phyloP scores from a whole-genome alignment of 2,329 filamentous ascomycete species.

The Ascosphaera aggregata region DNA sequence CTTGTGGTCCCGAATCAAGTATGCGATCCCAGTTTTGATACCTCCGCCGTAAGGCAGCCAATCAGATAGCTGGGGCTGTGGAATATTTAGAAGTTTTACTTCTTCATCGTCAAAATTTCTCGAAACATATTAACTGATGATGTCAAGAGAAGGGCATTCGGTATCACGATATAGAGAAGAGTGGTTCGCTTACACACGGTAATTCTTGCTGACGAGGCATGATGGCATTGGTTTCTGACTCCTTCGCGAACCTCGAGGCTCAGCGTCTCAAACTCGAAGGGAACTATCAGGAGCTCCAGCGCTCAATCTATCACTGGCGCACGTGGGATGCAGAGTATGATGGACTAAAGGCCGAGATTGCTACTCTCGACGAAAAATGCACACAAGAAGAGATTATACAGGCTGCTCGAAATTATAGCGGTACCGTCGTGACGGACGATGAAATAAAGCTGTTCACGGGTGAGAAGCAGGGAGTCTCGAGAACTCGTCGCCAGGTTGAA shows the following conservation, averaged over 20 bases:
- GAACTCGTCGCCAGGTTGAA: slow-evolving; percentile 38
- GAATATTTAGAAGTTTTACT: background rate
- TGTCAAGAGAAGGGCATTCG: no score
- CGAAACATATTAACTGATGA: no score
- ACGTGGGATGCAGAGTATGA: slow-evolving; percentile 86
- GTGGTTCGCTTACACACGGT: no score
- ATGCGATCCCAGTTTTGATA: slow-evolving; percentile 13
- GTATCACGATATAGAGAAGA: no score
- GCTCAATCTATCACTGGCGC: slow-evolving; percentile 68
- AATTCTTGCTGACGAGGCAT: no score
- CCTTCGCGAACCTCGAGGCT: slow-evolving; percentile 40
- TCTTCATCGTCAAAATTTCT: background rate
- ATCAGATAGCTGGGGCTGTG: background rate
- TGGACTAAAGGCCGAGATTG: slow-evolving; percentile 60
- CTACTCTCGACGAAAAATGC: slow-evolving; percentile 27
- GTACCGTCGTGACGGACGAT: slow-evolving; percentile 20
- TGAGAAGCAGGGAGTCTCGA: slow-evolving; percentile 15
- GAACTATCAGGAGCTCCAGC: slow-evolving; percentile 47
- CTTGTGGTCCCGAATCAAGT: slow-evolving; percentile 11
- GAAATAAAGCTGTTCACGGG: slow-evolving; percentile 33
- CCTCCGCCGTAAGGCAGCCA: slow-evolving; percentile 2
- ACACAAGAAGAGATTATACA: slow-evolving; percentile 30
- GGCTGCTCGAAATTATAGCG: slow-evolving; percentile 21
- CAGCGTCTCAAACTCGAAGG: slow-evolving; percentile 54
- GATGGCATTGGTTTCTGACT: no score